A percentile compares a stretch with the other conserved stretches of the same genome.
phyloP scores from a whole-genome alignment of 352 stramenopile species.

The Globisporangium polare region DNA sequence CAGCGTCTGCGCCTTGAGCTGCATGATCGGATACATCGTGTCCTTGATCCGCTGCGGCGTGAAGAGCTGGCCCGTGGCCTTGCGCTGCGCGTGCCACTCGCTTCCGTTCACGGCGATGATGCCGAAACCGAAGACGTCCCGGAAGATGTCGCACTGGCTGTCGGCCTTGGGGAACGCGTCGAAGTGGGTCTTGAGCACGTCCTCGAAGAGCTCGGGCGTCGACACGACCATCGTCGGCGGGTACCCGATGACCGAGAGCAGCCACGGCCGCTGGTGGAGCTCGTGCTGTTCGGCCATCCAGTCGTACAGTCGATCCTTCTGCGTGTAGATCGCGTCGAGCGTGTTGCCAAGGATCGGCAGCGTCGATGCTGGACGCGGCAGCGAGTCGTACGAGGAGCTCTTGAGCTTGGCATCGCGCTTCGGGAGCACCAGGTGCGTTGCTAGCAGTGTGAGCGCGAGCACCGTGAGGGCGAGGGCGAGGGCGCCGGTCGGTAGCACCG shows the following conservation, averaged over 20 bases:
- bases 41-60: constrained; percentile 46
- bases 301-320: constrained; percentile 17
- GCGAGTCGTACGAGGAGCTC: background rate
- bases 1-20: constrained; percentile 24
- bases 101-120: constrained; percentile 47
- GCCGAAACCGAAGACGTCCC: constrained; percentile 60
- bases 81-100: constrained; percentile 59
- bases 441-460: too few species aligned
- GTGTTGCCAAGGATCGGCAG: constrained; percentile 6
- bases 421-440: too few species aligned
- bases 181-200: constrained; percentile 51
- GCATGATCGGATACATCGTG: constrained; percentile 33
- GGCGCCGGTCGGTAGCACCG: too few species aligned
- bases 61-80: constrained; percentile 84
- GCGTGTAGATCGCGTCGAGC: background rate
- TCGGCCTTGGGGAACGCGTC: constrained; percentile 59
- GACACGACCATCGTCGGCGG: constrained; percentile 33
- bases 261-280: constrained; percentile 27
- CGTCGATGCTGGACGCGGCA: constrained; percentile 15
- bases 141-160: constrained; percentile 18
- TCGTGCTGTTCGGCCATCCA: constrained; percentile 17
- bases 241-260: constrained; percentile 28
- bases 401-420: too few species aligned
- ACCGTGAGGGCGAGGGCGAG: too few species aligned
- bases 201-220: constrained; percentile 32